phyloP scores from a whole-genome alignment of 2,329 filamentous ascomycete genomes.

The Epicoccum nigrum region DNA sequence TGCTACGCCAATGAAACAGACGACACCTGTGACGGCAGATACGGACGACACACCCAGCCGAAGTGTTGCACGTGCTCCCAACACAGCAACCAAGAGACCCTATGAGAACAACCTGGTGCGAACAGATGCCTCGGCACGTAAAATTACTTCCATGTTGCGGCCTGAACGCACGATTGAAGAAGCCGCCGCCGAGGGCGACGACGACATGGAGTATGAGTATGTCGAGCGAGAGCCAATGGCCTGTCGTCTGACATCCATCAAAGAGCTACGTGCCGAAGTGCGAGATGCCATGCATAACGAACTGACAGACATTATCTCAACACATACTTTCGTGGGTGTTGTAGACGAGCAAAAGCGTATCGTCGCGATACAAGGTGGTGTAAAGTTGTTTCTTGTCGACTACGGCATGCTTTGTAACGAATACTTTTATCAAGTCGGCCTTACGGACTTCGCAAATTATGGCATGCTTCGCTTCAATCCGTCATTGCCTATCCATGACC shows the following conservation, averaged over 20 bases:
- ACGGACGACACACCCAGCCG: constrained; percentile 31
- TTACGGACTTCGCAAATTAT: constrained; percentile 96
- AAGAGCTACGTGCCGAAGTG: constrained; percentile 80
- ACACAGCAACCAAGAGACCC: constrained; percentile 50
- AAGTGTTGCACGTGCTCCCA: constrained; percentile 38
- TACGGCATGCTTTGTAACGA: constrained; percentile 86
- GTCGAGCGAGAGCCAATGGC: constrained; percentile 71
- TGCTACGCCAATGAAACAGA: constrained; percentile 49
- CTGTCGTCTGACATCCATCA: constrained; percentile 83
- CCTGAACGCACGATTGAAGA: constrained; percentile 52
- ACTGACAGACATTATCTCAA: constrained; percentile 84
- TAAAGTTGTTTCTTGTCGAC: constrained; percentile 90
- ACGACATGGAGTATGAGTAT: constrained; percentile 72
- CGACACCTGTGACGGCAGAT: constrained; percentile 20
- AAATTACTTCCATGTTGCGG: constrained; percentile 96
- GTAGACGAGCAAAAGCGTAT: constrained; percentile 87
- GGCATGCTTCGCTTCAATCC: constrained; percentile 81
- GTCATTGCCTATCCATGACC: constrained; percentile 70
- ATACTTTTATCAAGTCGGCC: constrained; percentile 92
- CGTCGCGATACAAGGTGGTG: constrained; percentile 89
- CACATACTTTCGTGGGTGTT: constrained; percentile 90
- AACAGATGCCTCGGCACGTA: constrained; percentile 85
- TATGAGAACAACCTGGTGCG: constrained; percentile 89
- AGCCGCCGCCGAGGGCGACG: constrained; percentile 40
- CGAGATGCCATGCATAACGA: constrained; percentile 82